phyloP scores from a whole-genome alignment of 2,329 filamentous ascomycete genomes.

The Ampelomyces quisqualis region DNA sequence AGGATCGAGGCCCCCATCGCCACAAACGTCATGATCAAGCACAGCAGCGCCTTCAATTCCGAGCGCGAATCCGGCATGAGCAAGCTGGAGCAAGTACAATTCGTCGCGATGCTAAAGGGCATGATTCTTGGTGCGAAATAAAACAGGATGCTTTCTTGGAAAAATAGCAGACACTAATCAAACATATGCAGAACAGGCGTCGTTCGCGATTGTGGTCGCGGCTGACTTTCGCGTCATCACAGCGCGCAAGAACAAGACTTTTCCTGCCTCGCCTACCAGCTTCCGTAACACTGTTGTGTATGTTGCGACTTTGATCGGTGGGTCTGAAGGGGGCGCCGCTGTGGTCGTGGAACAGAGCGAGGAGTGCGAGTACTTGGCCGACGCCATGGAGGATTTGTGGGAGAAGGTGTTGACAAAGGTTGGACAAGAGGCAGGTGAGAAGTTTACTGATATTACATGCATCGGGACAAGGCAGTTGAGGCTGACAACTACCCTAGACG shows the following conservation, averaged over 20 bases:
- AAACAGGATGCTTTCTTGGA: background rate
- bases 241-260: background rate
- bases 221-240: constrained; percentile 1
- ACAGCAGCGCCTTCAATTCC: constrained; percentile 6
- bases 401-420: constrained; percentile 1
- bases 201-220: too few relatives aligned
- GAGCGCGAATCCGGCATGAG: constrained; percentile 3
- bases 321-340: background rate
- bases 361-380: constrained; percentile 3
- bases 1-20: background rate
- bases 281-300: background rate
- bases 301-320: constrained; percentile 1
- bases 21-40: constrained; percentile 2
- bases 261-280: background rate
- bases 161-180: background rate
- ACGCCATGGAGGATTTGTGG: constrained; percentile 10
- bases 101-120: constrained; percentile 1
- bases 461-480: background rate
- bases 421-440: background rate
- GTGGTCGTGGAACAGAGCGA: constrained; percentile 1
- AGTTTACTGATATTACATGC: background rate
- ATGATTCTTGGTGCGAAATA: constrained; percentile 4
- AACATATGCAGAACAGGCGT: background rate
- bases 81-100: constrained; percentile 7
- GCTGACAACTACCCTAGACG: background rate